phyloP scores from a whole-genome alignment of 345 rosid species.

The Firmiana major region DNA sequence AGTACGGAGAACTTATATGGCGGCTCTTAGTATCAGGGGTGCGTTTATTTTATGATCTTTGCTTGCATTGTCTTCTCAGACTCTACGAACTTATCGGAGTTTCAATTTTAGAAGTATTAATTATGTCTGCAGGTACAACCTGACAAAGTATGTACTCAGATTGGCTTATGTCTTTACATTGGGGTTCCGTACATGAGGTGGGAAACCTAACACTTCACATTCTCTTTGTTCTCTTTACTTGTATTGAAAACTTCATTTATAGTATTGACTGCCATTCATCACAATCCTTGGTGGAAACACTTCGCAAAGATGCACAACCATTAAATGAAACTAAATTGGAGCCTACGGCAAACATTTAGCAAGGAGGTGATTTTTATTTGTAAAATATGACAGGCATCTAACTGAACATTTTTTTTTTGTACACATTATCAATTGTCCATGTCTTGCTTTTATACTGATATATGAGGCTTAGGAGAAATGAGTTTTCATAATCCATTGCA shows the following conservation, averaged over 20 bases:
- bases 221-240: not conserved
- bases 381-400: not conserved
- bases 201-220: conserved; percentile 9
- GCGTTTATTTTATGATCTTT: conserved; percentile 3
- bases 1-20: conserved; percentile 76
- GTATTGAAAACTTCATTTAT: not conserved
- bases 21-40: conserved; percentile 70
- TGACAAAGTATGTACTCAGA: conserved; percentile 48
- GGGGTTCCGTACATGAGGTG: too few species aligned
- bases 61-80: not conserved
- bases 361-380: not conserved
- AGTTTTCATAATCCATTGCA: not conserved
- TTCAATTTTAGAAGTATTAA: not conserved
- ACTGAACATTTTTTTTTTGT: not conserved
- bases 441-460: not conserved
- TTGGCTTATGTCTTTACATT: conserved; percentile 47
- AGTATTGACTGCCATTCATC: not conserved
- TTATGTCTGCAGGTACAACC: conserved; percentile 46
- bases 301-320: not conserved
- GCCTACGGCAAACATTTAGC: not conserved
- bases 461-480: not conserved
- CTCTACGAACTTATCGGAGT: not conserved
- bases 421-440: not conserved
- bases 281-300: not conserved
- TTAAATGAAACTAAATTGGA: not conserved